phyloP scores from a whole-genome alignment of 2,329 filamentous ascomycete genomes.

The Sclerotinia sclerotiorum region DNA sequence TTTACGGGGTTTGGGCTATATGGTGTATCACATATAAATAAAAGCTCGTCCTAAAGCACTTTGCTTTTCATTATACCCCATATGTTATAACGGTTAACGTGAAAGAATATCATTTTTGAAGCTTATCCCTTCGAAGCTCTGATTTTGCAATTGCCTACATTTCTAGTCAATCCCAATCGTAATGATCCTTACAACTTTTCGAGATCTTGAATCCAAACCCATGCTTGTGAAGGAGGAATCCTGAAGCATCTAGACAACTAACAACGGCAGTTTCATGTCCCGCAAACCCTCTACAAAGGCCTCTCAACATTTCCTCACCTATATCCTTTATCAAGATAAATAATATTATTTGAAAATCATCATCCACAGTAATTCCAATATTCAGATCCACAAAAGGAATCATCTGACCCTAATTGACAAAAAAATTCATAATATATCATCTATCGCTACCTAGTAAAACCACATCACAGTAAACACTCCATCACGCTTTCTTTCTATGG shows the following conservation, averaged over 20 bases:
- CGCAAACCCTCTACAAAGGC: too few relatives aligned
- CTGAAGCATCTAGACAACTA: background rate
- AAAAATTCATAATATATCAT: too few relatives aligned
- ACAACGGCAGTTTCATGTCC: background rate
- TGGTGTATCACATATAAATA: slow-evolving; percentile 24
- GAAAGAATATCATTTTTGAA: slow-evolving; percentile 4
- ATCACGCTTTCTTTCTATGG: background rate
- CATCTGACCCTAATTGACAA: too few relatives aligned
- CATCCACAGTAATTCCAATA: too few relatives aligned
- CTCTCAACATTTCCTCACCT: too few relatives aligned
- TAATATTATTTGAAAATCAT: background rate
- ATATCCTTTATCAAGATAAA: background rate
- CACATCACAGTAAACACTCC: too few relatives aligned
- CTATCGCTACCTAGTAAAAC: too few relatives aligned
- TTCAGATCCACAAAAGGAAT: too few relatives aligned
- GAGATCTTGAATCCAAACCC: background rate
- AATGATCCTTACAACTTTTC: background rate
- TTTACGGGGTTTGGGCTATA: slow-evolving; percentile 33
- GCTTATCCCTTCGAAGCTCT: too few relatives aligned
- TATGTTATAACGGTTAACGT: slow-evolving; percentile 15
- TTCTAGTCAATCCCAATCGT: background rate
- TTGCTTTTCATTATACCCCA: slow-evolving; percentile 24
- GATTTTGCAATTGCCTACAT: background rate
- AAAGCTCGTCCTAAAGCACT: slow-evolving; percentile 22
- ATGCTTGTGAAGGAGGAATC: background rate